phyloP scores from a whole-genome alignment of 208 protist genomes.

The Crithidia mellificae region DNA sequence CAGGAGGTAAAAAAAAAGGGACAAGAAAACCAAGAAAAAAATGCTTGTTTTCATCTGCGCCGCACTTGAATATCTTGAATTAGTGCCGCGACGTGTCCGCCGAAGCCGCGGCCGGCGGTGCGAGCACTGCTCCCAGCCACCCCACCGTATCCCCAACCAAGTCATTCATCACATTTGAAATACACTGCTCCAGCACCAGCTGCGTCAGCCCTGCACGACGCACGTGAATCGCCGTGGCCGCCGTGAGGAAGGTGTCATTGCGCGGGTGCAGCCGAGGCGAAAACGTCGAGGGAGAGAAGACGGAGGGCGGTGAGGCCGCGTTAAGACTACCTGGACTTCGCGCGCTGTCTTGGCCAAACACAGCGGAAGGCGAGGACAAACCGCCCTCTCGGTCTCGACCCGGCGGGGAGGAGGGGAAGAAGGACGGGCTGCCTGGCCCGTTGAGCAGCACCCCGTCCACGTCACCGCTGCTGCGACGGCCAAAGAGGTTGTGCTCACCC shows the following conservation, averaged over 20 bases:
- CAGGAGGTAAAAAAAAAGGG: no score
- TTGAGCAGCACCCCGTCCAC: neutral
- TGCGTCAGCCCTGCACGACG: slow-evolving; percentile 49
- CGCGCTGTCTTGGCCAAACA: no score
- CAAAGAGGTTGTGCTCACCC: slow-evolving; percentile 40
- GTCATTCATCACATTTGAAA: slow-evolving; percentile 65
- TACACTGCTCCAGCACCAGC: slow-evolving; percentile 58
- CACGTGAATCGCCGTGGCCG: slow-evolving; percentile 34
- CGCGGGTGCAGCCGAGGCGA: slow-evolving; percentile 11
- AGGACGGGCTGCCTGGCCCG: neutral
- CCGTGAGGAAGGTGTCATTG: slow-evolving; percentile 8
- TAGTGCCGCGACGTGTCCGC: neutral
- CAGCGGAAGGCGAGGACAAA: neutral
- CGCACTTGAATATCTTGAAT: no score
- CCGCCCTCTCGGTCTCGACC: neutral
- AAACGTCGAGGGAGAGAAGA: slow-evolving; percentile 4
- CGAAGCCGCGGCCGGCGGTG: neutral
- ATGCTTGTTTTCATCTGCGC: neutral
- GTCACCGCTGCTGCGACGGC: slow-evolving; percentile 22
- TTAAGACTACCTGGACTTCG: neutral
- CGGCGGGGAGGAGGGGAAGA: neutral
- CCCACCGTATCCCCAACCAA: slow-evolving; percentile 57
- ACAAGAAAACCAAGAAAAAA: neutral
- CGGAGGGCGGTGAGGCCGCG: neutral
- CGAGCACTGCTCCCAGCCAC: slow-evolving; percentile 39